Base-by-base conservation (phyloP, 768 basidiomycete genomes). In the Lentinula boryana region DNA sequence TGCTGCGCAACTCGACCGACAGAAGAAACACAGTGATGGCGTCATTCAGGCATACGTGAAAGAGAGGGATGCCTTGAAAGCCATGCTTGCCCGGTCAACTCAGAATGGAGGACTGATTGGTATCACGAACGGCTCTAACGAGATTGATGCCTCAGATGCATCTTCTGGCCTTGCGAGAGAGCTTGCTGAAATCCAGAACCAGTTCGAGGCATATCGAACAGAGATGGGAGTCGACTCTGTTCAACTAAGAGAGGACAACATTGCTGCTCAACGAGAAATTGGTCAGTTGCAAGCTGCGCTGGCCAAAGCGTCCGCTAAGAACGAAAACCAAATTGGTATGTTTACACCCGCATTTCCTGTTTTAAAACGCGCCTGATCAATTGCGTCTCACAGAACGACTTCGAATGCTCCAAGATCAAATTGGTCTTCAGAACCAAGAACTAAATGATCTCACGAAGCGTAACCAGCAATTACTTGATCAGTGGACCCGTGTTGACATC, bases 1-100 rank as follows among this genome's bases (percentile, higher is more conserved):
- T 16, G 86, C 86, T 16, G 77, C 83, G 13, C 88, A 94, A 70
- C 76, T 97, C 12, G 92, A 95, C 63, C 76, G 80, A 43, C 87
- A 93, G 72, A 87, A 89, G 73, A 85, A 84, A 71, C 79, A 78
- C 70, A 80, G 82, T 68, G 87, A 89, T 36, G 73, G 75, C n/a
- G 79, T 86, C 49, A 86, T 92, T 44, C 87, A 91, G 67, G 86
- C 89, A 8, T 91, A 89, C 60, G 82, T 89, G 73, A 91, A 91
- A 72, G 96, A 98, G 73, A 77, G 93, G 5, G 97, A 97, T 65
- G 84, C 92, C 49, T 81, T 95, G 64, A 88, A 85, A 66, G 80
- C 81, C 41, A 83, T 97, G 80, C 78, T 95, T 15, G 78, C 79
- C 16, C 75, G 90, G 55, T 76, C 80, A 13, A 78, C 83, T 66